A percentile compares a stretch with the other conserved stretches of the same genome.
Conservation (phyloP, 805 yeast species). For the Candida endomychidarum region DNA sequence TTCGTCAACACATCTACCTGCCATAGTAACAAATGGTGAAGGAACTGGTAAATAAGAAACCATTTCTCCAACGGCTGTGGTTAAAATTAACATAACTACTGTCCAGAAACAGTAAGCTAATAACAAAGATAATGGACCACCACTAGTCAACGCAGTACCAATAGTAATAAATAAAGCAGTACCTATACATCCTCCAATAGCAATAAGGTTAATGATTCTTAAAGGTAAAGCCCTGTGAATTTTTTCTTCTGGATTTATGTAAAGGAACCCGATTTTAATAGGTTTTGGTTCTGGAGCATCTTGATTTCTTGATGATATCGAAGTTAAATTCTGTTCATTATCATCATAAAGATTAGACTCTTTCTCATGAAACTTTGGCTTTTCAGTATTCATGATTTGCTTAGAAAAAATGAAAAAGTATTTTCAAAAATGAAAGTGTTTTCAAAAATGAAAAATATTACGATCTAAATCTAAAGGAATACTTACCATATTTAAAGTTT, state of each 20-base stretch:
- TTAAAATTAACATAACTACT: slow-evolving; percentile 28
- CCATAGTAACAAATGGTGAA: slow-evolving; percentile 40
- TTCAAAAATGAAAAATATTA: too few relatives aligned
- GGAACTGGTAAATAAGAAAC: slow-evolving; percentile 38
- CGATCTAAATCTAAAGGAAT: too few relatives aligned
- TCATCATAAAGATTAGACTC: neutral
- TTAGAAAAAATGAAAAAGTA: too few relatives aligned
- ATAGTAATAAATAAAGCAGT: slow-evolving; percentile 18
- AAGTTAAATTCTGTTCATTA: slow-evolving; percentile 1
- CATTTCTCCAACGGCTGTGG: slow-evolving; percentile 42
- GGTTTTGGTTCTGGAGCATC: slow-evolving; percentile 4
- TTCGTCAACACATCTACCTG: slow-evolving; percentile 38
- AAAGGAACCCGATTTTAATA: slow-evolving; percentile 8
- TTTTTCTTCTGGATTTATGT: slow-evolving; percentile 12
- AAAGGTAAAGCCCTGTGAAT: slow-evolving; percentile 14
- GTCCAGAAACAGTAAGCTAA: slow-evolving; percentile 37
- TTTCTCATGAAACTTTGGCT: neutral
- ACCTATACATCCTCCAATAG: slow-evolving; percentile 24
- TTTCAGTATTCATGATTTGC: neutral
- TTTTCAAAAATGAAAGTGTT: too few relatives aligned
- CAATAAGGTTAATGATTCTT: slow-evolving; percentile 19
- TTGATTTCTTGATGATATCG: slow-evolving; percentile 1
- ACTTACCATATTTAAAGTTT: neutral
- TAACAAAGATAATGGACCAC: slow-evolving; percentile 38
- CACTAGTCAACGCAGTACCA: slow-evolving; percentile 23